These are phyloP conservation scores for Moniliella sp. DNA, from an alignment of 1,284 basidiomycete genomes.

Conservation along the genomic window DNA sequence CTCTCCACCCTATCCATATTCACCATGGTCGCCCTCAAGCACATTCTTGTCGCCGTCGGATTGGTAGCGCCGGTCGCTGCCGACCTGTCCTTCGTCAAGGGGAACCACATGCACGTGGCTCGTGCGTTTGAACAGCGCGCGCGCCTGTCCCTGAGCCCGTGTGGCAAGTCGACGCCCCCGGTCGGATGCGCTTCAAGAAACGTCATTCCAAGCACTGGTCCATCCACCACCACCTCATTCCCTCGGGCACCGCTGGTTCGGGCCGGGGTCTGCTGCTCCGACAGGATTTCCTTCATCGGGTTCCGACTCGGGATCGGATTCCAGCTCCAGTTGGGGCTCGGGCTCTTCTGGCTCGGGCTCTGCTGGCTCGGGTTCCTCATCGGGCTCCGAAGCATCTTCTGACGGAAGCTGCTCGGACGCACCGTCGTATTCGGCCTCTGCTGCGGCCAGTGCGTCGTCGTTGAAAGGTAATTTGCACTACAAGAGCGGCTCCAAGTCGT, in stretches of 20 bases:
- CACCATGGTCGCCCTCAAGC: not conserved
- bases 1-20: not conserved
- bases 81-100: not conserved
- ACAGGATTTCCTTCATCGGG: not conserved
- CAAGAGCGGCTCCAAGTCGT: no score
- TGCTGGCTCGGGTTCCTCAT: no score
- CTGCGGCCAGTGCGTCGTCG: no score
- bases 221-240: not conserved
- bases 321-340: no score
- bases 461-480: no score
- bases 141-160: not conserved
- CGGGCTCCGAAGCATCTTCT: no score
- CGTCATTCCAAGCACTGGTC: not conserved
- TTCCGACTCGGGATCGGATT: no score
- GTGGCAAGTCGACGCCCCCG: not conserved
- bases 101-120: not conserved
- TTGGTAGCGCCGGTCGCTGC: not conserved
- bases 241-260: not conserved
- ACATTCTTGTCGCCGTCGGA: not conserved
- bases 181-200: not conserved
- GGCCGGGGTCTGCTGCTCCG: conserved; percentile 1
- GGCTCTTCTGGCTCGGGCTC: no score
- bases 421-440: no score
- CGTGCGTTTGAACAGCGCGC: not conserved
- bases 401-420: no score